phyloP scores from a whole-genome alignment of 208 protist species.

The Crithidia acanthocephali region DNA sequence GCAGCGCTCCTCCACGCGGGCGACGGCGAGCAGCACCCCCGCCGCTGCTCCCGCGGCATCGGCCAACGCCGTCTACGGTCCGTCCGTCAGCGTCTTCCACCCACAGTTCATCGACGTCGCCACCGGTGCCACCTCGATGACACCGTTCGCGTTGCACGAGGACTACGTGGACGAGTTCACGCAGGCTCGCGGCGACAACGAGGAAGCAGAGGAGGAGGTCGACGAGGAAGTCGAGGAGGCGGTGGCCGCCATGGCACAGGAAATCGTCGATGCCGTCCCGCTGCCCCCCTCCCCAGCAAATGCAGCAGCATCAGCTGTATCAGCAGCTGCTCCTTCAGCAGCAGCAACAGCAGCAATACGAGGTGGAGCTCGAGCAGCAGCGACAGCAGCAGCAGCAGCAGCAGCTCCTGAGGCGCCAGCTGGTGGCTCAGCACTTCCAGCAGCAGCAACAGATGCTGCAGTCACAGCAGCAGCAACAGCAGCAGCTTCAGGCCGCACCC shows the following conservation, averaged over 20 bases:
- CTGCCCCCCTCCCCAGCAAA: background rate
- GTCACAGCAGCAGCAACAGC: conserved; percentile 11
- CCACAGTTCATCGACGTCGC: conserved; percentile 75
- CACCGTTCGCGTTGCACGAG: conserved; percentile 50
- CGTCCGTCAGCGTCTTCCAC: conserved; percentile 32
- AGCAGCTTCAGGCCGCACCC: background rate
- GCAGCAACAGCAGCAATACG: background rate
- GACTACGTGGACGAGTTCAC: conserved; percentile 16
- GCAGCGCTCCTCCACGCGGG: background rate
- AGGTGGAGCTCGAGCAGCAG: background rate
- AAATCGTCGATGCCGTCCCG: conserved; percentile 7
- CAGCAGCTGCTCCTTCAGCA: background rate
- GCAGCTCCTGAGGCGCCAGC: background rate
- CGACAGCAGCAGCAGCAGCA: background rate
- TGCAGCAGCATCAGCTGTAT: background rate
- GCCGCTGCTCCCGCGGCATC: background rate
- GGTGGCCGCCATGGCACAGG: conserved; percentile 16
- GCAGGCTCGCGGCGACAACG: background rate
- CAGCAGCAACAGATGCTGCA: background rate
- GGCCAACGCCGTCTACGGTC: conserved; percentile 38
- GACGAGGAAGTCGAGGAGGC: background rate
- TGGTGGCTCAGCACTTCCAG: background rate
- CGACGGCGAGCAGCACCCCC: conserved; percentile 13
- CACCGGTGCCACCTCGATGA: conserved; percentile 54
- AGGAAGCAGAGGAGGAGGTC: background rate